Evolutionary conservation across 257 asterid genomes (phyloP).

Genomic region (Fraxinus excelsior): DNA sequence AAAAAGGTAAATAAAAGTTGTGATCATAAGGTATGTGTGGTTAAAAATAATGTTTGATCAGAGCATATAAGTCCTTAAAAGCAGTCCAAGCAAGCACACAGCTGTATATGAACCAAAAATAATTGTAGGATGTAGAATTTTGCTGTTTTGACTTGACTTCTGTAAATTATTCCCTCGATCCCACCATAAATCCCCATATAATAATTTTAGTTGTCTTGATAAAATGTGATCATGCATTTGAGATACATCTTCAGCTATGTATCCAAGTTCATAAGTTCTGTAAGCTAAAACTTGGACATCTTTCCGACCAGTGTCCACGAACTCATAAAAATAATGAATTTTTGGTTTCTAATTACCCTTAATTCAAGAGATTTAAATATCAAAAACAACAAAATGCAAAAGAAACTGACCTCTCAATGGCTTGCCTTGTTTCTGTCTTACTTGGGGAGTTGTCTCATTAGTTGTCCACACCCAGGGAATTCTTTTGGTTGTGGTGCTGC

Average conservation of each 20-base stretch:
- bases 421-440: slow-evolving; percentile 32
- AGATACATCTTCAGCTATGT: background rate
- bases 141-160: too few relatives aligned
- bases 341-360: background rate
- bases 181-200: background rate
- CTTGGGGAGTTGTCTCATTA: slow-evolving; percentile 37
- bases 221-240: background rate
- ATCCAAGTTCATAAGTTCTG: background rate
- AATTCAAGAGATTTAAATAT: background rate
- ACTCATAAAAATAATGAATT: background rate
- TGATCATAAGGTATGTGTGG: too few relatives aligned
- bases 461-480: slow-evolving; percentile 16
- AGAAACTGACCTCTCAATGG: slow-evolving; percentile 52
- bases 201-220: too few relatives aligned
- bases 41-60: too few relatives aligned
- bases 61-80: too few relatives aligned
- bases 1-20: too few relatives aligned
- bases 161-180: background rate
- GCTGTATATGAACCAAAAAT: background rate
- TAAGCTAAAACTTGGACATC: background rate
- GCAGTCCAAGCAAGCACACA: background rate
- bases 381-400: background rate
- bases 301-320: background rate
- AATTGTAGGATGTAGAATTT: too few relatives aligned
- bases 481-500: too few relatives aligned